These are phyloP conservation scores for Cornus florida DNA, from an alignment of 148 eudicot species.

Conservation along the genomic window DNA sequence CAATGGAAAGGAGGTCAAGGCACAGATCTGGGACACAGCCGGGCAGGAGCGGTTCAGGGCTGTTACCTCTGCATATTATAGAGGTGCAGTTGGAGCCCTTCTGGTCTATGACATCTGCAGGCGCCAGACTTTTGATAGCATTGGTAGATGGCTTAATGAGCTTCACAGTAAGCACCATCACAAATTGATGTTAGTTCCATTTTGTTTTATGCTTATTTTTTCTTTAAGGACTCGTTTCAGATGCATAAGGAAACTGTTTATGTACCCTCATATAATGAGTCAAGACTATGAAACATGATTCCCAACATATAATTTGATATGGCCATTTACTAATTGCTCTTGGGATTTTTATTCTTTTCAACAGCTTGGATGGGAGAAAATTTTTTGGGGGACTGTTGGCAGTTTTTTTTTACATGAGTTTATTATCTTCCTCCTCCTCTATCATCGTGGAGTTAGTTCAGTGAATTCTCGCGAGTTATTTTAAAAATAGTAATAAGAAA, in stretches of 20 bases:
- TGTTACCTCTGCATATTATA: constrained; percentile 93
- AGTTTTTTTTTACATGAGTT: too few relatives aligned
- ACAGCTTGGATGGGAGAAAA: too few relatives aligned
- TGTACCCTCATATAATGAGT: neutral
- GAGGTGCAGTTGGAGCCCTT: constrained; percentile 99
- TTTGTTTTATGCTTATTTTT: constrained; percentile 1
- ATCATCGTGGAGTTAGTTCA: too few relatives aligned
- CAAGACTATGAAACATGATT: neutral
- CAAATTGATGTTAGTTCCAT: constrained; percentile 4
- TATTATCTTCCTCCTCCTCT: neutral
- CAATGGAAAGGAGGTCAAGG: constrained; percentile 89
- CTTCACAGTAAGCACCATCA: constrained; percentile 72
- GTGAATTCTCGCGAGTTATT: too few relatives aligned
- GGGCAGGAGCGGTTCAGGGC: constrained; percentile 99
- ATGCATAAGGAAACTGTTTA: neutral
- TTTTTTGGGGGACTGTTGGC: too few relatives aligned
- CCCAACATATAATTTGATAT: neutral
- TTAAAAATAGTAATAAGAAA: too few relatives aligned
- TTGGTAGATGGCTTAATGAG: constrained; percentile 95
- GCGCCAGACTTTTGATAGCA: constrained; percentile 79
- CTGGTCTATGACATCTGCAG: constrained; percentile 90
- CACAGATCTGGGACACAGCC: constrained; percentile 98
- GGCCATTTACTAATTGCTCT: neutral
- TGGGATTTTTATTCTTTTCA: too few relatives aligned
- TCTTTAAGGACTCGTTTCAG: neutral